Base-by-base conservation (phyloP, 805 yeast genomes). In the Saturnispora gosingensis region DNA sequence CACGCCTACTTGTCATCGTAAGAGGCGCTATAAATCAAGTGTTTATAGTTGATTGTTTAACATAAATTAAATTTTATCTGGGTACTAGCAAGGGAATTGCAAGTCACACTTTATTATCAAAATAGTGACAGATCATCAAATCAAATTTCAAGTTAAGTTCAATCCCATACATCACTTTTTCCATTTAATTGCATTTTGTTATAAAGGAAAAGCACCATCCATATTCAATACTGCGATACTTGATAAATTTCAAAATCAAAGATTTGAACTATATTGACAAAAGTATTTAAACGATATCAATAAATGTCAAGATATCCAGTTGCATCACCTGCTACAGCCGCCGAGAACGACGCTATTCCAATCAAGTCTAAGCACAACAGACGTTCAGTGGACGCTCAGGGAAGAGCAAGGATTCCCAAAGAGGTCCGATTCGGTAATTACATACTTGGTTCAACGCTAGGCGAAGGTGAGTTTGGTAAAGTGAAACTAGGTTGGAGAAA, bases 391-490 rank as follows among this genome's bases (percentile, higher is more conserved):
- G 57, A 54, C 10, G 40, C 27, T 13, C 38, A 43, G 3, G 45
- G 42, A 7, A 54, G 51, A 20, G 39, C 53, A 8, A 51, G 51
- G 32, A 46, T 52, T 30, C 80, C 78, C 55, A 73, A 85, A 56
- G 89, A 85, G 63, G 83, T 85, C 20, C 77, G 95, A 39, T 90
- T 93, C 65, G 99, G 99, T 25, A 82, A 87, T 13, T 93, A 90
- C 62, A 79, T 87, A 22, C 75, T 93, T 7, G 99, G 98, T 2
- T 83, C 95, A 13, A 91, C 99, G 0, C 71, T 93, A 13, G 99
- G 99, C 34, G 97, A 93, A 69, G 99, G 99, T 46, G 99, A 93
- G 65, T 93, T 93, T 67, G 99, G 99, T 53, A 91, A 93, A 67
- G 99, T 93, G 53, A 93, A 91, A 66, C 73, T 93, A 22, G 98